These are phyloP conservation scores for Thalia dealbata DNA, from an alignment of 176 grass and related monocot species.

Conservation along the genomic window DNA sequence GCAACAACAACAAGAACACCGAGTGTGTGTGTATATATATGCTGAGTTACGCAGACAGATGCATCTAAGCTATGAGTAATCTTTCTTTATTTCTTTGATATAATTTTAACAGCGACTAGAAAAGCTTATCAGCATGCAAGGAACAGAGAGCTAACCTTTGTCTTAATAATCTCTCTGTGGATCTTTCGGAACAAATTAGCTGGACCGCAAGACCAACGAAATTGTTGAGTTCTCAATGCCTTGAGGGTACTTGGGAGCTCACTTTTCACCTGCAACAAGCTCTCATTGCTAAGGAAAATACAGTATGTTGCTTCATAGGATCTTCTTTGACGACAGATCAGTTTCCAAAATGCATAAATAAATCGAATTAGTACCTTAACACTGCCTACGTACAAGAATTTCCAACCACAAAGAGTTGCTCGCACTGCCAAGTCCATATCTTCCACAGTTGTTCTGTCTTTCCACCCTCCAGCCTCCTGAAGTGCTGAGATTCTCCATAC, in stretches of 20 bases:
- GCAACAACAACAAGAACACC: conserved; percentile 9
- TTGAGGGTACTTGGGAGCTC: conserved; percentile 14
- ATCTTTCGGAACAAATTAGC: conserved; percentile 11
- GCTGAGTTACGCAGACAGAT: background rate
- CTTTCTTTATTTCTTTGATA: background rate
- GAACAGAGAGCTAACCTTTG: conserved; percentile 1
- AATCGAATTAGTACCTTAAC: conserved; percentile 3
- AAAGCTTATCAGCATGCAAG: background rate
- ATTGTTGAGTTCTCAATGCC: conserved; percentile 10
- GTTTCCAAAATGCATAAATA: too few species aligned
- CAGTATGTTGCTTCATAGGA: background rate
- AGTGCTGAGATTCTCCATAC: conserved; percentile 19
- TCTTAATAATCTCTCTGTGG: background rate
- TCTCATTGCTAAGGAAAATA: background rate
- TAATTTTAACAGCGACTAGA: conserved; percentile 39
- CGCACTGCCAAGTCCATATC: conserved; percentile 19
- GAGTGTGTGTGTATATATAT: too few species aligned
- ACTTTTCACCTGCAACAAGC: conserved; percentile 13
- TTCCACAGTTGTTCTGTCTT: conserved; percentile 12
- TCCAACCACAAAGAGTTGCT: conserved; percentile 17
- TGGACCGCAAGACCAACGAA: conserved; percentile 13
- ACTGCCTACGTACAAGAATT: conserved; percentile 5
- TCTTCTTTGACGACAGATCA: background rate
- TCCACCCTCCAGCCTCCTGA: conserved; percentile 17
- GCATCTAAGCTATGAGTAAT: too few species aligned